phyloP scores from a whole-genome alignment of 2,329 filamentous ascomycete species.

The Peltaster fructicola region DNA sequence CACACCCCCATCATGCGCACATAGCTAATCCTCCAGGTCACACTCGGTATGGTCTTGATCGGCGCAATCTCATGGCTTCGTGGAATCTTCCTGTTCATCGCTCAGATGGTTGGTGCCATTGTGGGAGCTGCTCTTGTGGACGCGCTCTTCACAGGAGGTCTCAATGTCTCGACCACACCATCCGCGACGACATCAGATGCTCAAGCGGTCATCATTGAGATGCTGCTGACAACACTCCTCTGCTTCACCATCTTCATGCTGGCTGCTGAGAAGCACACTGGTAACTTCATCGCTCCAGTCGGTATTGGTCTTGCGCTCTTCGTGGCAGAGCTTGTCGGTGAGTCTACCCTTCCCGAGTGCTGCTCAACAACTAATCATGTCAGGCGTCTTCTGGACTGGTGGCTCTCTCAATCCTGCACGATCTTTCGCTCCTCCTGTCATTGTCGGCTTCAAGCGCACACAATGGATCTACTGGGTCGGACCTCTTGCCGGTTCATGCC shows the following conservation, averaged over 20 bases:
- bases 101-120: slow-evolving; percentile 43
- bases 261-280: slow-evolving; percentile 50
- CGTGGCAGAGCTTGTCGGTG: slow-evolving; percentile 36
- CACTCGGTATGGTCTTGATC: slow-evolving; percentile 41
- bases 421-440: slow-evolving; percentile 24
- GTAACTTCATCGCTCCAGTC: slow-evolving; percentile 52
- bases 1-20: no score
- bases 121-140: slow-evolving; percentile 40
- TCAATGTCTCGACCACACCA: slow-evolving; percentile 40
- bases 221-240: slow-evolving; percentile 46
- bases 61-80: slow-evolving; percentile 38
- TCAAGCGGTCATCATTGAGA: slow-evolving; percentile 49
- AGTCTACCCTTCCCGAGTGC: slow-evolving; percentile 2
- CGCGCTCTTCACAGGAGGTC: slow-evolving; percentile 38
- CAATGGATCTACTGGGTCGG: slow-evolving; percentile 26
- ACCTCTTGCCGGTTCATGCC: slow-evolving; percentile 6
- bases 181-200: slow-evolving; percentile 32
- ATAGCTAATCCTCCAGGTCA: no score
- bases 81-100: slow-evolving; percentile 33
- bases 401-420: slow-evolving; percentile 26
- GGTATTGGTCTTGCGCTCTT: slow-evolving; percentile 57
- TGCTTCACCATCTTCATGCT: slow-evolving; percentile 51
- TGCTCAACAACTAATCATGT: slow-evolving; percentile 1
- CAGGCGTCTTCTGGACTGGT: slow-evolving; percentile 25
- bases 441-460: slow-evolving; percentile 21